Conservation (phyloP, 805 yeast genomes). For the Nakazawaea holstii region DNA sequence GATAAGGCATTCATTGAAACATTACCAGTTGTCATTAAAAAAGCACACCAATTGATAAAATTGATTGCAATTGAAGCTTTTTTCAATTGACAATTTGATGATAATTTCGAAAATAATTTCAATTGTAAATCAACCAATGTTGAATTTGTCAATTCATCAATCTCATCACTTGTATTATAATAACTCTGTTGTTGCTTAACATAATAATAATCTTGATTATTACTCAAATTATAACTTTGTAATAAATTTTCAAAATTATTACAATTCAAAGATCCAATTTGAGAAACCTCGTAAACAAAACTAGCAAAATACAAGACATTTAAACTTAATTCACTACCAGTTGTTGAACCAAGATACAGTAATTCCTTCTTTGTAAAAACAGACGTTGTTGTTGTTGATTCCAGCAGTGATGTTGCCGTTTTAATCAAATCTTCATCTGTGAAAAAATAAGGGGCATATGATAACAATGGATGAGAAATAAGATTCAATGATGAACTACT, state of each 20-base stretch:
- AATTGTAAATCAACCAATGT: not conserved
- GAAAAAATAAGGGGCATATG: not conserved
- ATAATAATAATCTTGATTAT: too few species aligned
- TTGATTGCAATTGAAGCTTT: conserved; percentile 4
- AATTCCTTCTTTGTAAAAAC: not conserved
- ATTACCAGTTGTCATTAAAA: not conserved
- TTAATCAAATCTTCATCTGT: not conserved
- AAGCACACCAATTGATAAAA: not conserved
- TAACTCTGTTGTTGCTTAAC: not conserved
- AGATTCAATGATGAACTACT: not conserved
- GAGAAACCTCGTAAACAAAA: not conserved
- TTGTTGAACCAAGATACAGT: not conserved
- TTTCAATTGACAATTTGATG: conserved; percentile 4
- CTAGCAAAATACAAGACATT: not conserved
- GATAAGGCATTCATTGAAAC: not conserved
- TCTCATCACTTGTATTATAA: not conserved
- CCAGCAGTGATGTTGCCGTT: not conserved
- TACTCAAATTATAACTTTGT: not conserved
- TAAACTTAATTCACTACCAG: not conserved
- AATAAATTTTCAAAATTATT: not conserved
- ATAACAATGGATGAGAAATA: not conserved
- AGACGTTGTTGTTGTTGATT: not conserved
- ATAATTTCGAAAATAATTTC: not conserved
- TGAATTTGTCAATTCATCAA: not conserved
- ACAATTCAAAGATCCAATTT: not conserved